Evolutionary conservation across 116 monocot species (phyloP).

Genomic region (Dioscorea cayenensis): DNA sequence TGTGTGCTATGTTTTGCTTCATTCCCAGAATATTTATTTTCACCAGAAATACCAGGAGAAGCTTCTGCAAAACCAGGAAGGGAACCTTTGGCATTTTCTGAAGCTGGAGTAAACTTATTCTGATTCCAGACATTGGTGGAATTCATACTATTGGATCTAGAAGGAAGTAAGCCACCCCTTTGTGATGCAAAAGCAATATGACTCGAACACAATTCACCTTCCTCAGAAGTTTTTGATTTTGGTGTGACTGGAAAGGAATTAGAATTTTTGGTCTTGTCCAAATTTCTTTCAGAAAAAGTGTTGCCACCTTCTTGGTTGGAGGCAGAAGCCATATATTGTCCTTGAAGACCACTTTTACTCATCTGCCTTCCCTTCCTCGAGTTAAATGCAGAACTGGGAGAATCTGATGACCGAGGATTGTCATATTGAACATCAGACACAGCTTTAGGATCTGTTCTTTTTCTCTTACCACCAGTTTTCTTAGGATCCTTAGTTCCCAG

Average conservation of each 20-base stretch:
- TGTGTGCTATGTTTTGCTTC: slow-evolving; percentile 16
- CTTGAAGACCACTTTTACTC: slow-evolving; percentile 37
- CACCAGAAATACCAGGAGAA: slow-evolving; percentile 21
- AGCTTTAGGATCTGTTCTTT: slow-evolving; percentile 66
- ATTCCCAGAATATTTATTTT: slow-evolving; percentile 16
- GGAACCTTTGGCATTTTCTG: slow-evolving; percentile 36
- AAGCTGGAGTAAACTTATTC: slow-evolving; percentile 30
- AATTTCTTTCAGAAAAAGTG: slow-evolving; percentile 26
- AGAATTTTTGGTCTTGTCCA: slow-evolving; percentile 29
- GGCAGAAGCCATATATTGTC: slow-evolving; percentile 21
- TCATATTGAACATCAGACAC: slow-evolving; percentile 38
- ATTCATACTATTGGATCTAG: slow-evolving; percentile 22
- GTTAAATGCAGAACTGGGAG: slow-evolving; percentile 32
- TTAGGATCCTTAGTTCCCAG: slow-evolving; percentile 40
- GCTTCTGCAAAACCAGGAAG: slow-evolving; percentile 24
- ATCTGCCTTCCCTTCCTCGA: slow-evolving; percentile 59
- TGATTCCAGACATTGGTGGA: slow-evolving; percentile 54
- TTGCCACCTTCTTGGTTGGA: slow-evolving; percentile 30
- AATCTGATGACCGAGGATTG: slow-evolving; percentile 47
- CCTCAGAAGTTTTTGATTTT: slow-evolving; percentile 35
- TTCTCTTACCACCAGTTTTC: slow-evolving; percentile 56
- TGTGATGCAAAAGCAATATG: slow-evolving; percentile 37
- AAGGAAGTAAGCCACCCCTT: slow-evolving; percentile 27
- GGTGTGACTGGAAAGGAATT: slow-evolving; percentile 28
- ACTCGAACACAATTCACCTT: slow-evolving; percentile 46